These are phyloP conservation scores for Tolypocladium guangdongense DNA, from an alignment of 2,329 filamentous ascomycete species.

Conservation along the genomic window DNA sequence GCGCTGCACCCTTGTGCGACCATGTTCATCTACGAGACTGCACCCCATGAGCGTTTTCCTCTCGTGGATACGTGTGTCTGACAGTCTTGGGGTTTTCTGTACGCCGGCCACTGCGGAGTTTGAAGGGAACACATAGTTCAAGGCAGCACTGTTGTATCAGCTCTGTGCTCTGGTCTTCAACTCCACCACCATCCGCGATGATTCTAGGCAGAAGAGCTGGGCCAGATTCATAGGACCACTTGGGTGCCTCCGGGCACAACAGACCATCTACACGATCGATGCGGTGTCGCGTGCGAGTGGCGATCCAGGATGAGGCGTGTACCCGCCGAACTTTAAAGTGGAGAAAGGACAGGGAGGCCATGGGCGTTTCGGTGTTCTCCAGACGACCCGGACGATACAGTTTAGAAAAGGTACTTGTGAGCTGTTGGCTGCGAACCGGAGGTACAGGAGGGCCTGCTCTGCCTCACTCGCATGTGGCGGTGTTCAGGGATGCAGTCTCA, in stretches of 20 bases:
- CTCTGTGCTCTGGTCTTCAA: neutral
- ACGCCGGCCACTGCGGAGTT: neutral
- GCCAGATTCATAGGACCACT: neutral
- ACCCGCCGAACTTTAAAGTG: neutral
- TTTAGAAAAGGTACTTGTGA: neutral
- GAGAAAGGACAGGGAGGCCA: neutral
- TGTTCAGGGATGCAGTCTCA: neutral
- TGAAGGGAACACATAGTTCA: neutral
- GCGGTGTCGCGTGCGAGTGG: neutral
- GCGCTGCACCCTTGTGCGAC: neutral
- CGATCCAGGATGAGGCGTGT: conserved; percentile 1
- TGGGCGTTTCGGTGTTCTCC: neutral
- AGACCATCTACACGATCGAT: neutral
- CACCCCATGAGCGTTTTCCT: neutral
- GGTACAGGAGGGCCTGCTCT: neutral
- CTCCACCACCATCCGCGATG: neutral
- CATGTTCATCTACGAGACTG: neutral
- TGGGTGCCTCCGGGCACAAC: neutral
- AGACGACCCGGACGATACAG: neutral
- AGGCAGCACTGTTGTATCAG: neutral
- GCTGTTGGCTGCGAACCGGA: neutral
- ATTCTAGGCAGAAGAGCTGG: neutral
- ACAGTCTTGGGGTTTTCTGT: neutral
- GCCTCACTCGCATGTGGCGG: neutral
- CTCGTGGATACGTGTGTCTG: neutral